Percentiles rank a stretch among this genome's conserved stretches.
These are phyloP conservation scores for Pleurostoma richardsiae DNA, from an alignment of 2,329 filamentous ascomycete species.

Conservation along the genomic window DNA sequence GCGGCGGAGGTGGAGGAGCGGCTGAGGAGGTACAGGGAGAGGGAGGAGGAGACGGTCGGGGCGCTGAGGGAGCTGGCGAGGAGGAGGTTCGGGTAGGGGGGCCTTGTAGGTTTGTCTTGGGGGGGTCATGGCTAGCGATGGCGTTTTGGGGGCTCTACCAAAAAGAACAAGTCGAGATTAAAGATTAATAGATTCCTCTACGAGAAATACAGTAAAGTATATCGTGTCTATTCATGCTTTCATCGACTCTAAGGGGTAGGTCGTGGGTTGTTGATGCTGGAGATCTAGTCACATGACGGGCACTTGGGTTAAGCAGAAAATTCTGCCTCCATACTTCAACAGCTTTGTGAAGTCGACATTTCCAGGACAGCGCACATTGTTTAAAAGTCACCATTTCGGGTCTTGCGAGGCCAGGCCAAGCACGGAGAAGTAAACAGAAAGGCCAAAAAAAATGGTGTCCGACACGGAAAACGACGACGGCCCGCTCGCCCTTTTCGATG, in stretches of 20 bases:
- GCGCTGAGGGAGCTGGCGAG: conserved; percentile 75
- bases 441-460: not conserved
- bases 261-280: not conserved
- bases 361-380: too few relatives aligned
- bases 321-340: too few relatives aligned
- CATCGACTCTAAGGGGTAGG: not conserved
- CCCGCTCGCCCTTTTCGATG: conserved; percentile 62
- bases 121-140: not conserved
- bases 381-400: too few relatives aligned
- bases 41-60: conserved; percentile 80
- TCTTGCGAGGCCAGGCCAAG: too few relatives aligned
- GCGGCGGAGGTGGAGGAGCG: conserved; percentile 77
- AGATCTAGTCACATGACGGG: not conserved
- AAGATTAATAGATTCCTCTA: too few relatives aligned
- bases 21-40: conserved; percentile 61
- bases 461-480: conserved; percentile 28
- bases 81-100: conserved; percentile 65
- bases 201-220: too few relatives aligned
- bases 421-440: not conserved
- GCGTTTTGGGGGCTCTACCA: too few relatives aligned
- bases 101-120: not conserved
- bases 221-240: too few relatives aligned
- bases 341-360: not conserved
- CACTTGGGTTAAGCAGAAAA: not conserved
- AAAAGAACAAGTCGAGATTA: too few relatives aligned